Base-by-base conservation (phyloP, 345 rosid species). In the Eucalyptus camaldulensis region DNA sequence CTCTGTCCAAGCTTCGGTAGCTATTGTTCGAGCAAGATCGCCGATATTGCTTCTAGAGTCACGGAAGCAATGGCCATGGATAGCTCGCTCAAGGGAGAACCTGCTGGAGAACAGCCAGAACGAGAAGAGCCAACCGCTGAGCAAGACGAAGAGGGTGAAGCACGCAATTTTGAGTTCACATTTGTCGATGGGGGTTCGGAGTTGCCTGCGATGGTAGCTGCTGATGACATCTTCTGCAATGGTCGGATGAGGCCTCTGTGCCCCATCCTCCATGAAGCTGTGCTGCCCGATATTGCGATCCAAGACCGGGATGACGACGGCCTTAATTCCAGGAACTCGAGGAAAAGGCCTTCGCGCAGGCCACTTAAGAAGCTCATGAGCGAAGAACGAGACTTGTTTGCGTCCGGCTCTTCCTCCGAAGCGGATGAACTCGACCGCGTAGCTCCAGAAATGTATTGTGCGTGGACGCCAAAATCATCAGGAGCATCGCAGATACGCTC, bases 181-280 rank as follows among this genome's bases (percentile, higher is more conserved):
- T 89, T 94, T 86, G 91, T 90, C 21, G 91, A 94, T 4, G 92
- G 88, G 85, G 91, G 87, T 49, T 87, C 88, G 3, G 86, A 81
- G 19, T 86, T 90, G 27, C 92, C 92, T 37, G 92, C 95, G 24
- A 33, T 76, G 24, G 87, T 94, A 10, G 86, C 95, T 1, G 97
- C 97, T 31, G 98, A 96, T 80, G 94, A 95, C 89, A 95, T 94
- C 91, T 95, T 94, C 95, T 90, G 43, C 69, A 92, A 95, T 88
- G 96, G 96, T 29, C 93, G 92, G 91, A 96, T 96, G 56, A 95
- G 92, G 89, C 99, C 98, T 86, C 65, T 94, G 92, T 69, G 95
- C 95, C 6, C 87, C 7, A 25, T 21, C 47, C 27, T 10, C 83
- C 83, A 76, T 10, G 83, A 76, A 76, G 27, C 83, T 92, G 25